Base-by-base conservation (phyloP, 2,329 filamentous ascomycete species). In the Hypoxylon rubiginosum region DNA sequence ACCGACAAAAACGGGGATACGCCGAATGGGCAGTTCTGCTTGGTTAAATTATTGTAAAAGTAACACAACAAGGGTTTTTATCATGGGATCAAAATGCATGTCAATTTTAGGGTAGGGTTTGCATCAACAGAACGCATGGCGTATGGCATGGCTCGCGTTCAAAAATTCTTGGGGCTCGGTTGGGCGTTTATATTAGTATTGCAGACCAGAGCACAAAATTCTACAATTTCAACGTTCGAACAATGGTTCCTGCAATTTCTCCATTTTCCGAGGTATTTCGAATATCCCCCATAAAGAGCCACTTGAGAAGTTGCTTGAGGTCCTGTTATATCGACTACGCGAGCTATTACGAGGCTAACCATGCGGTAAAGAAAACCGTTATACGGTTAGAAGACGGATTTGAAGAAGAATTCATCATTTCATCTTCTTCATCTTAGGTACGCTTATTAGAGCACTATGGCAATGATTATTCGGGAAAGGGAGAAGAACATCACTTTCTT, bases 21-120 rank as follows among this genome's bases (percentile, higher is more conserved):
- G 9, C 46, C 50, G 11, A 58, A 39, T 6, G 60, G 58, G 30
- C 41, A 55, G 11, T 45, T 36, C 59, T 46, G 43, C 46, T 51
- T 68, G 46, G 56, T 51, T 52, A 62, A 61, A 61, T 62, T 32
- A 65, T 50, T 50, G 62, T 58, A 67, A 66, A 46, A 64, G 49
- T 30, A 52, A 39, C 26, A 36, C 43, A 69, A 51, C 19, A 61
- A 61, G 57, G 45, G 50, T 26, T 55, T 55, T 60, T 36, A 34
- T 67, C 54, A 52, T 34, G 48, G 41, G 52, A 57, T 59, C 60
- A 60, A 69, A 67, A 67, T 69, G 64, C 62, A 69, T 67, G 62
- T 52, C 61, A 58, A 58, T 41, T 67, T 65, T 65, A 56, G 64
- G 43, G 53, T 55, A 34, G 34, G 60, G 39, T 28, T 46, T 59